Evolutionary conservation across 148 eudicot species (phyloP).

Genomic region (Amaranthus cruentus): DNA sequence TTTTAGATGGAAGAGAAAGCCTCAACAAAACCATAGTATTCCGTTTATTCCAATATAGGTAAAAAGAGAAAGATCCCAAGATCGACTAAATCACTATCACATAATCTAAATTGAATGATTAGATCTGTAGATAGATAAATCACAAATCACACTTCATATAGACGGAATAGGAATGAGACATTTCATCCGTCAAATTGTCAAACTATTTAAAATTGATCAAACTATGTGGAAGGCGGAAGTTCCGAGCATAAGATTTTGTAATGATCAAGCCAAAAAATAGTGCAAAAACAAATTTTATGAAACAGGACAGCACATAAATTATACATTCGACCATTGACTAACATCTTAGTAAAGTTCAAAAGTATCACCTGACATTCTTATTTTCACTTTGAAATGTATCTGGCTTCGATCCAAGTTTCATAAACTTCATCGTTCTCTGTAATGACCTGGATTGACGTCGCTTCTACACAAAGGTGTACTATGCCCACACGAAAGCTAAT

Average conservation of each 20-base stretch:
- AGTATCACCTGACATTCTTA: constrained; percentile 54
- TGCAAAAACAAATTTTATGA: background rate
- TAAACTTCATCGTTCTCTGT: constrained; percentile 70
- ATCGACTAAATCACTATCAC: background rate
- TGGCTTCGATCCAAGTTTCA: constrained; percentile 95
- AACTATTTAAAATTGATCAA: background rate
- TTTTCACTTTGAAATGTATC: constrained; percentile 74
- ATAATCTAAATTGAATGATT: background rate
- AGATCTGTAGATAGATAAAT: background rate
- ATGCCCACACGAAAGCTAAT: constrained; percentile 29
- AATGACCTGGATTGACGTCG: constrained; percentile 30
- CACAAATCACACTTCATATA: background rate
- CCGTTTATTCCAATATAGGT: background rate
- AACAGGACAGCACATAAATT: background rate
- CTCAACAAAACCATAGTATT: background rate
- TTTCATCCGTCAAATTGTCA: background rate
- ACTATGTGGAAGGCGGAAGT: background rate
- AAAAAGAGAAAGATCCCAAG: background rate
- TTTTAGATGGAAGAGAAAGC: background rate
- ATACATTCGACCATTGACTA: background rate
- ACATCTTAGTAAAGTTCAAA: constrained; percentile 6
- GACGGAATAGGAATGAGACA: background rate
- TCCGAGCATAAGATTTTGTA: background rate
- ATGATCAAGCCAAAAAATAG: constrained; percentile 1
- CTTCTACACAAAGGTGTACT: constrained; percentile 21